Percentiles rank a stretch among this genome's conserved stretches.
Evolutionary conservation across 2,329 filamentous ascomycete species (phyloP).

Genomic region (Fusarium oligoseptatum): DNA sequence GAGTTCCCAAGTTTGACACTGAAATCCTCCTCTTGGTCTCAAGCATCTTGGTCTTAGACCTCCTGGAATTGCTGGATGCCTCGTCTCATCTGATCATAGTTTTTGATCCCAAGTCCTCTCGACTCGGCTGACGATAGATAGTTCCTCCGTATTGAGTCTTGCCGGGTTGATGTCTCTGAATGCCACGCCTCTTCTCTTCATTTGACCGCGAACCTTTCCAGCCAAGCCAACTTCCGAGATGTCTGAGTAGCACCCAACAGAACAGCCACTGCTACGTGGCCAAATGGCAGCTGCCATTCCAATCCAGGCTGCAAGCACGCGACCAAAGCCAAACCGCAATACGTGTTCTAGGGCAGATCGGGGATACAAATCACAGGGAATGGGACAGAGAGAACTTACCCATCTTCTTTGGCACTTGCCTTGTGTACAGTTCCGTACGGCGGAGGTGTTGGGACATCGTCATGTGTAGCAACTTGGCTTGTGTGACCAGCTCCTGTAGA

Average conservation of each 20-base stretch:
- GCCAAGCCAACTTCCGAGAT: slow-evolving; percentile 46
- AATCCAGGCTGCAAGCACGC: slow-evolving; percentile 31
- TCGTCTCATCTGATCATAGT: slow-evolving; percentile 41
- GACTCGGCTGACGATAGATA: slow-evolving; percentile 37
- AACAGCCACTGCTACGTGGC: slow-evolving; percentile 39
- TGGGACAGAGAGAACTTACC: slow-evolving; percentile 53
- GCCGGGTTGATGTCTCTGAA: slow-evolving; percentile 40
- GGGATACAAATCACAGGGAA: slow-evolving; percentile 42
- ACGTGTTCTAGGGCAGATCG: slow-evolving; percentile 17
- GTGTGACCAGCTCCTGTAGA: slow-evolving; percentile 49
- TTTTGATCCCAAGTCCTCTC: slow-evolving; percentile 43
- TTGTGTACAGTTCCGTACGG: slow-evolving; percentile 59
- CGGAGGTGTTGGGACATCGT: slow-evolving; percentile 50
- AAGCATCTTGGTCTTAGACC: slow-evolving; percentile 41
- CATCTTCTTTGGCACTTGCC: slow-evolving; percentile 73
- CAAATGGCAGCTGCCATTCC: slow-evolving; percentile 36
- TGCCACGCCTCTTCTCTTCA: slow-evolving; percentile 43
- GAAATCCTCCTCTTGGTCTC: slow-evolving; percentile 46
- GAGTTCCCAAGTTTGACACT: slow-evolving; percentile 41
- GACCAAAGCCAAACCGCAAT: slow-evolving; percentile 15
- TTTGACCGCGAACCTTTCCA: slow-evolving; percentile 47
- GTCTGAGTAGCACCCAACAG: slow-evolving; percentile 35
- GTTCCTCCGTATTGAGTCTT: slow-evolving; percentile 42
- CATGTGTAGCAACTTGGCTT: slow-evolving; percentile 45
- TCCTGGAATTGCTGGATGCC: slow-evolving; percentile 34